Conservation (phyloP, 371 early-diverging fungal genomes). For the Syncephalastrum monosporum region DNA sequence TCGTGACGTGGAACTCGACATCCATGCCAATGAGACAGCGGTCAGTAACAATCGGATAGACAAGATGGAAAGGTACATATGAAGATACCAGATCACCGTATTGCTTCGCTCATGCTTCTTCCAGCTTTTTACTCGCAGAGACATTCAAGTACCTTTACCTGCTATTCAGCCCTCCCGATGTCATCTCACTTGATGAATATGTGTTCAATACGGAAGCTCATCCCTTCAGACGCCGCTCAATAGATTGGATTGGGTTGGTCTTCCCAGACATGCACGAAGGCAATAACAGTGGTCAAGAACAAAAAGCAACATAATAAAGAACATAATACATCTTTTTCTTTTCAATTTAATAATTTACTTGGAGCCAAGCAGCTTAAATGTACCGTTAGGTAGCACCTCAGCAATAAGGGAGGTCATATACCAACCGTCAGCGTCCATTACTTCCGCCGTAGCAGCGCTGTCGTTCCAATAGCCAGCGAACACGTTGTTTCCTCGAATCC, state of each 20-base stretch:
- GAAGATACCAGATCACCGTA: not conserved
- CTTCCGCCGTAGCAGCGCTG: conserved; percentile 37
- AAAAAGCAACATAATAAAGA: not conserved
- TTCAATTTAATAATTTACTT: conserved; percentile 14
- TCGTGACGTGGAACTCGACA: conserved; percentile 46
- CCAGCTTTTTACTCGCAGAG: conserved; percentile 82
- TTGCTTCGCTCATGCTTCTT: not conserved
- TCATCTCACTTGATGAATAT: conserved; percentile 70
- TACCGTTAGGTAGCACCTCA: conserved; percentile 65
- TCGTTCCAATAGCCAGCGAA: conserved; percentile 60
- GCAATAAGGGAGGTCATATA: conserved; percentile 82
- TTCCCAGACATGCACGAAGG: no score
- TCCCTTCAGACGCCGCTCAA: conserved; percentile 43
- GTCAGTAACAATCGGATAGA: conserved; percentile 28
- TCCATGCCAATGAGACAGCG: conserved; percentile 7
- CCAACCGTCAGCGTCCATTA: conserved; percentile 80
- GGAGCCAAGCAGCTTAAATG: conserved; percentile 57
- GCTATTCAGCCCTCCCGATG: conserved; percentile 62
- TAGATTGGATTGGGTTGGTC: not conserved
- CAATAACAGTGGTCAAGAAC: no score
- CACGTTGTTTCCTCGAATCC: conserved; percentile 60
- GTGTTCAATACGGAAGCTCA: conserved; percentile 79
- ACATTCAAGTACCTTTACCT: conserved; percentile 88
- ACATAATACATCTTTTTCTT: conserved; percentile 1
- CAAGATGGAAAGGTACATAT: conserved; percentile 43